Conservation (phyloP, 176 grass and related monocot species). For the Paspalum notatum region DNA sequence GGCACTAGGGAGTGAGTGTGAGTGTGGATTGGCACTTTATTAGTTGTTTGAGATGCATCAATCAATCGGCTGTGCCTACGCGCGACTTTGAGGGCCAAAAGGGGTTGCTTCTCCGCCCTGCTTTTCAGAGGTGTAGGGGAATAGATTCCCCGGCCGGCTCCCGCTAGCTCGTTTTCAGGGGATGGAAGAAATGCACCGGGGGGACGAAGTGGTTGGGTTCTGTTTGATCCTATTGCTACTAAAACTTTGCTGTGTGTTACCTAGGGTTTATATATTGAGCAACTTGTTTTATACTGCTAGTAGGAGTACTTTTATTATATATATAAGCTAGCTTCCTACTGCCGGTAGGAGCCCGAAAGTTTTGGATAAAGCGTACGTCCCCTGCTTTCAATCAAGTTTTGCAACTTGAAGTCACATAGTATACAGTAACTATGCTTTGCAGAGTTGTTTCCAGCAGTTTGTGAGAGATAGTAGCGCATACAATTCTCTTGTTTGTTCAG, state of each 20-base stretch:
- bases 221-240: too few species aligned
- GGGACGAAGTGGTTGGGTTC: background rate
- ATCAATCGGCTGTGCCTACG: conserved; percentile 33
- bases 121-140: conserved; percentile 26
- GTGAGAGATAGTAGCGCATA: background rate
- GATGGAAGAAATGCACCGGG: background rate
- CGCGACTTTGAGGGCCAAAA: conserved; percentile 50
- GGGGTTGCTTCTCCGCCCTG: conserved; percentile 32
- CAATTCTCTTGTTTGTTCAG: too few species aligned
- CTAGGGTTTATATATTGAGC: too few species aligned
- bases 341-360: too few species aligned
- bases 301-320: too few species aligned
- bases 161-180: conserved; percentile 7
- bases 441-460: background rate
- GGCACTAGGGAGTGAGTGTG: background rate
- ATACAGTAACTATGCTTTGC: background rate
- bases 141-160: conserved; percentile 42
- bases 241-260: too few species aligned
- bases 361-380: too few species aligned
- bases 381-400: too few species aligned
- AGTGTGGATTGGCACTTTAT: conserved; percentile 21
- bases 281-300: too few species aligned
- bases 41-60: conserved; percentile 41
- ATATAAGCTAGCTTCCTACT: too few species aligned
- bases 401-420: too few species aligned